phyloP scores from a whole-genome alignment of 306 rosid genomes.

The Begonia peltatifolia region DNA sequence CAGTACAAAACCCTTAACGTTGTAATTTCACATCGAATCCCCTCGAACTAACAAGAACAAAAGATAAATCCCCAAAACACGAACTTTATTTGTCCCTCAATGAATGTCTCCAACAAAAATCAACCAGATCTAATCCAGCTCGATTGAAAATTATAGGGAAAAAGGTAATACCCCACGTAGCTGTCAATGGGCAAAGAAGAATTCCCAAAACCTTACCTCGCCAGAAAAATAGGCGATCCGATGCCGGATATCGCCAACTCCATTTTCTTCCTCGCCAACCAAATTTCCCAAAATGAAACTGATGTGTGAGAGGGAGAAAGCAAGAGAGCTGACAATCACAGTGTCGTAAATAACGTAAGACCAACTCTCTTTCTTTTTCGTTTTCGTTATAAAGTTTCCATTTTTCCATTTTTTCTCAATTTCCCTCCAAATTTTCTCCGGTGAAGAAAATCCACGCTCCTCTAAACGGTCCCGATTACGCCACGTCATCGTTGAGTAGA shows the following conservation, averaged over 20 bases:
- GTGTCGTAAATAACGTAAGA: background rate
- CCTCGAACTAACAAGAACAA: conserved; percentile 16
- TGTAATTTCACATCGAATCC: conserved; percentile 17
- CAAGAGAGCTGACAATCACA: background rate
- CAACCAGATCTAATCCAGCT: conserved; percentile 43
- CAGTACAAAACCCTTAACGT: conserved; percentile 16
- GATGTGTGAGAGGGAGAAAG: conserved; percentile 1
- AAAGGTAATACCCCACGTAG: conserved; percentile 3
- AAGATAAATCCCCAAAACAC: conserved; percentile 11
- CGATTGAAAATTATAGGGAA: conserved; percentile 2
- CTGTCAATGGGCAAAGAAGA: conserved; percentile 14
- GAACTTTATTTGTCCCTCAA: conserved; percentile 26
- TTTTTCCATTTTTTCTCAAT: too few species aligned
- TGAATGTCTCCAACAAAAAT: conserved; percentile 9
- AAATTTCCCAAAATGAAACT: conserved; percentile 20
- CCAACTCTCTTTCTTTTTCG: too few species aligned
- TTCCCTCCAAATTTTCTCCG: too few species aligned
- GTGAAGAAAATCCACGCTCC: conserved; percentile 1
- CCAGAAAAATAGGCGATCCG: conserved; percentile 16
- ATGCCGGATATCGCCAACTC: conserved; percentile 7
- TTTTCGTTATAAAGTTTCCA: too few species aligned
- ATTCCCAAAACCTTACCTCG: conserved; percentile 39
- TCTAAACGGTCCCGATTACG: conserved; percentile 16
- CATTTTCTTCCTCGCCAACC: conserved; percentile 8
- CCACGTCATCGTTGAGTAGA: conserved; percentile 10